Evolutionary conservation across 306 rosid species (phyloP).

Genomic region (Luffa aegyptiaca): DNA sequence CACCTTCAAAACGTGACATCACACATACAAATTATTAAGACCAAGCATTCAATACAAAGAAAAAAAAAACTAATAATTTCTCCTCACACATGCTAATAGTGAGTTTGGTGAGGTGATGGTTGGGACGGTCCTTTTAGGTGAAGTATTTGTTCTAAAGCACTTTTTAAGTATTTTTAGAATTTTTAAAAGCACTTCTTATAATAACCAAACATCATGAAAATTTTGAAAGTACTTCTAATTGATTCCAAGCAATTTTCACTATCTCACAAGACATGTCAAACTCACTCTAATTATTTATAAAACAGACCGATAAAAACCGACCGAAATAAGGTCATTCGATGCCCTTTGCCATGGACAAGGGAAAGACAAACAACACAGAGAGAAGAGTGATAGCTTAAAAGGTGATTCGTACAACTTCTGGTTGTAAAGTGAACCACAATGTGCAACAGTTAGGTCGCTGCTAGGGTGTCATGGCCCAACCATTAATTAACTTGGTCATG

Average conservation of each 20-base stretch:
- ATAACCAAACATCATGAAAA: no score
- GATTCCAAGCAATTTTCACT: no score
- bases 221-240: no score
- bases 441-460: conserved; percentile 1
- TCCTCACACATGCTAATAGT: background rate
- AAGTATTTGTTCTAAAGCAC: background rate
- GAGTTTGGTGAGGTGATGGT: background rate
- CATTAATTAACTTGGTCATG: conserved; percentile 5
- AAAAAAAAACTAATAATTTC: background rate
- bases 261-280: background rate
- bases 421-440: conserved; percentile 1
- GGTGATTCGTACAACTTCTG: background rate
- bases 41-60: no score
- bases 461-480: conserved; percentile 13
- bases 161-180: no score
- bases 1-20: no score
- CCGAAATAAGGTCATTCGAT: background rate
- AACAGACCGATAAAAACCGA: background rate
- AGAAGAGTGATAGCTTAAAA: background rate
- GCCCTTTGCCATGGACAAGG: background rate
- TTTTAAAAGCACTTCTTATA: no score
- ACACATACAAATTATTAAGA: no score
- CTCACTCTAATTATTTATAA: background rate
- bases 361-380: background rate
- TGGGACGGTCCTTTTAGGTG: background rate